Evolutionary conservation across 208 protist species (phyloP).

Genomic region (Trypanosoma conorhini): DNA sequence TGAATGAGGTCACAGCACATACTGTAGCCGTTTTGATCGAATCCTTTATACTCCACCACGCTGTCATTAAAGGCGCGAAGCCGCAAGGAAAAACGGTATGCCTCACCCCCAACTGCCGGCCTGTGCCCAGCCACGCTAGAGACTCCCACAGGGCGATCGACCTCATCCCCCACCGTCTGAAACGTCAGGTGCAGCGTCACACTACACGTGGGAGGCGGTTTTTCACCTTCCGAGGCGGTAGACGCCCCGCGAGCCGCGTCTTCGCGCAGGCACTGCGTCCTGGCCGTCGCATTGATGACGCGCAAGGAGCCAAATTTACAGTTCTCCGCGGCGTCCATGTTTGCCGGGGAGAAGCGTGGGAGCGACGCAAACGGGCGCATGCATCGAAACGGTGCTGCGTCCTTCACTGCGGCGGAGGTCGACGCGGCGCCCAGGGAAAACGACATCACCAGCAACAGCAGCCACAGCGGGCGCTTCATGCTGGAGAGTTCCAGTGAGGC

Average conservation of each 20-base stretch:
- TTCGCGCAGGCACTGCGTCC: constrained; percentile 29
- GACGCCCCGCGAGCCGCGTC: constrained; percentile 4
- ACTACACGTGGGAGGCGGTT: constrained; percentile 11
- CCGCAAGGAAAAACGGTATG: constrained; percentile 52
- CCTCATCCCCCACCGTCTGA: constrained; percentile 8
- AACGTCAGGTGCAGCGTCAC: constrained; percentile 29
- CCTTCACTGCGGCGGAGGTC: constrained; percentile 1
- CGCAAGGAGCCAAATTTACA: constrained; percentile 64
- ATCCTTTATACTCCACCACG: constrained; percentile 78
- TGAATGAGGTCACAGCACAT: constrained; percentile 72
- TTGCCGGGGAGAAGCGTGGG: constrained; percentile 34
- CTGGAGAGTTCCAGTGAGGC: not conserved
- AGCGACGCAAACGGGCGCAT: constrained; percentile 52
- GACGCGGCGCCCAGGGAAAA: not conserved
- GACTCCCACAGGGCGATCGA: not conserved
- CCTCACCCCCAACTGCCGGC: constrained; percentile 29
- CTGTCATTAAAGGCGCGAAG: constrained; percentile 36
- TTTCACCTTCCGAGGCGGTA: not conserved
- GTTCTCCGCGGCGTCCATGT: constrained; percentile 36
- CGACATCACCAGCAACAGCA: constrained; percentile 6
- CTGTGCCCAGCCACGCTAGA: not conserved
- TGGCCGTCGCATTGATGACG: constrained; percentile 40
- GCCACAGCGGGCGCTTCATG: not conserved
- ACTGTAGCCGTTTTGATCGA: constrained; percentile 73
- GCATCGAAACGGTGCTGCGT: constrained; percentile 44